A percentile compares a stretch with the other conserved stretches of the same genome.
These are phyloP conservation scores for Mortierella antarctica DNA, from an alignment of 192 early-diverging fungal genomes.

Conservation along the genomic window DNA sequence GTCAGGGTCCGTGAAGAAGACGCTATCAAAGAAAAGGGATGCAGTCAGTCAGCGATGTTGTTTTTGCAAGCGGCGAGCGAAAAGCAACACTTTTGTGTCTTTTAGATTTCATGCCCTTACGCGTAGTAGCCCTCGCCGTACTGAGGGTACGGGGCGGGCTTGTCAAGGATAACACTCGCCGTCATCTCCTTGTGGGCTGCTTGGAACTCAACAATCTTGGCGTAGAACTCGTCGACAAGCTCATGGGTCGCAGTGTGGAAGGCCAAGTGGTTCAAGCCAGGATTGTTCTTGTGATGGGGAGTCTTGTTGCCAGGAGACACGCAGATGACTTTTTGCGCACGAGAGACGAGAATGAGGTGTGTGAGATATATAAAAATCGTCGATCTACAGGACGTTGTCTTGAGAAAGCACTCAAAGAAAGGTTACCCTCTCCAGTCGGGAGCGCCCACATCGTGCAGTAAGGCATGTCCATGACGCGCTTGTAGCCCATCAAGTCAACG, in stretches of 20 bases:
- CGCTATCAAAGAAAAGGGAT: conserved; percentile 14
- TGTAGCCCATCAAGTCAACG: conserved; percentile 31
- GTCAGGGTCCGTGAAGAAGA: conserved; percentile 49
- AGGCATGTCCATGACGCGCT: conserved; percentile 17
- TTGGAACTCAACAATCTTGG: conserved; percentile 37
- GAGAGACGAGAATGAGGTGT: not conserved
- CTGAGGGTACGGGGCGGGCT: conserved; percentile 35
- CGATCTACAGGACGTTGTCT: not conserved
- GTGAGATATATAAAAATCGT: not conserved
- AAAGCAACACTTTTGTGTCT: not conserved
- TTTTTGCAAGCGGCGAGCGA: not conserved
- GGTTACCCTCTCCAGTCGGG: conserved; percentile 8
- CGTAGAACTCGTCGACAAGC: conserved; percentile 22
- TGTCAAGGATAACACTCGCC: conserved; percentile 19
- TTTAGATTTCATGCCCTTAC: conserved; percentile 7
- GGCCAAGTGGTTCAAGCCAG: conserved; percentile 36
- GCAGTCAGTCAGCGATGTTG: not conserved
- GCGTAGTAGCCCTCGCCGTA: conserved; percentile 35
- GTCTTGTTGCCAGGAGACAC: conserved; percentile 23
- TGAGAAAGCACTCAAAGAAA: not conserved
- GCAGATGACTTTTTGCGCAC: conserved; percentile 4
- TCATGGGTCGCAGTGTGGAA: conserved; percentile 16
- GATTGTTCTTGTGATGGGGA: conserved; percentile 31
- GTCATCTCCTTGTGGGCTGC: conserved; percentile 6
- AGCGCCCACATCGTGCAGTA: conserved; percentile 30